These are phyloP conservation scores for Hura crepitans DNA, from an alignment of 441 rosid genomes.

Conservation along the genomic window DNA sequence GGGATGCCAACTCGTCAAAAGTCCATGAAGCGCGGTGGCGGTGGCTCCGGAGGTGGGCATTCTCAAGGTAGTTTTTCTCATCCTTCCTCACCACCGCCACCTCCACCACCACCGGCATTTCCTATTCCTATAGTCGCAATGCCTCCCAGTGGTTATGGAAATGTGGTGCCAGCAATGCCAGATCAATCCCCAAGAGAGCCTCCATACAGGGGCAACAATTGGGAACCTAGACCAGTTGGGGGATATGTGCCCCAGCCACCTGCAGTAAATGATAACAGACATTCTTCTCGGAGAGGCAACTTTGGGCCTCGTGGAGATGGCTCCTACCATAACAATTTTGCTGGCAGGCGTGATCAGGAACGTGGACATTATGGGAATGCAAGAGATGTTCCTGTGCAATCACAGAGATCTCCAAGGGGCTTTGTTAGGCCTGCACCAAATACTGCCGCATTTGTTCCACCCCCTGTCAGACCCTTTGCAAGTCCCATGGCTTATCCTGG, in stretches of 20 bases:
- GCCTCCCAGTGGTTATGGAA: conserved; percentile 35
- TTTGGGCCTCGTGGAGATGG: conserved; percentile 53
- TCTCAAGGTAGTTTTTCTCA: conserved; percentile 27
- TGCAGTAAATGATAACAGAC: conserved; percentile 30
- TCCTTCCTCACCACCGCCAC: conserved; percentile 32
- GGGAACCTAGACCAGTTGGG: conserved; percentile 45
- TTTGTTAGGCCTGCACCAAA: conserved; percentile 53
- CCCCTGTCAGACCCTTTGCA: conserved; percentile 47
- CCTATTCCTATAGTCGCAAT: conserved; percentile 32
- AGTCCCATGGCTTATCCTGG: conserved; percentile 55
- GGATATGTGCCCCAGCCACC: conserved; percentile 37
- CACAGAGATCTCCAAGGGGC: conserved; percentile 61
- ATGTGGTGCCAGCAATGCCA: conserved; percentile 28
- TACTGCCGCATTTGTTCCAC: conserved; percentile 47
- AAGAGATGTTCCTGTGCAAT: conserved; percentile 55
- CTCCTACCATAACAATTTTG: conserved; percentile 34
- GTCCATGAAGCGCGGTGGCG: conserved; percentile 35
- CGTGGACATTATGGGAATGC: conserved; percentile 61
- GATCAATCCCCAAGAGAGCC: conserved; percentile 39
- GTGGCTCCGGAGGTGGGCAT: conserved; percentile 31
- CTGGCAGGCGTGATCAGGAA: conserved; percentile 55
- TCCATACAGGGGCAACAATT: conserved; percentile 33
- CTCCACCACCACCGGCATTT: conserved; percentile 35
- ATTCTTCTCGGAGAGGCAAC: conserved; percentile 46
- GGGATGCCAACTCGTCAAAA: conserved; percentile 33